Conservation (phyloP, 1,284 basidiomycete genomes). For the Porphyrellus sp. region DNA sequence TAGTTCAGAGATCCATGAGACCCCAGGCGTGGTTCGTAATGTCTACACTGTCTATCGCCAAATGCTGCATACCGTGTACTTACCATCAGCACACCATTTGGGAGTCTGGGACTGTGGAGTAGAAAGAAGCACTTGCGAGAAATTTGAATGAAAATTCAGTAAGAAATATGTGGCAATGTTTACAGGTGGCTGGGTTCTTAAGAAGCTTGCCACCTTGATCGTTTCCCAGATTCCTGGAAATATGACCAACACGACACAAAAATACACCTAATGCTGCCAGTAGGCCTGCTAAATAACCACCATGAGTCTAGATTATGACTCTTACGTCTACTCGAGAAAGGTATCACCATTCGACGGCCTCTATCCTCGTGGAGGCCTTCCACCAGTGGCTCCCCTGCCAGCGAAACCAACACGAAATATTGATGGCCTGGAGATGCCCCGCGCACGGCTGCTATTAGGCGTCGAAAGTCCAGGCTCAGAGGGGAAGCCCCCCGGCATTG, state of each 20-base stretch:
- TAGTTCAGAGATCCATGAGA: slow-evolving; percentile 3
- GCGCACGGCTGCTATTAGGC: slow-evolving; percentile 5
- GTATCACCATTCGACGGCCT: slow-evolving; percentile 12
- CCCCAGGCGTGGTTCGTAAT: background rate
- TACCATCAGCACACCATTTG: background rate
- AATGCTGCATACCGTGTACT: background rate
- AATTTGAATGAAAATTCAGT: background rate
- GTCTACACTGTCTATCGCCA: background rate
- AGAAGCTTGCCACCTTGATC: slow-evolving; percentile 1
- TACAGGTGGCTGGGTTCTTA: background rate
- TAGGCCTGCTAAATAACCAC: background rate
- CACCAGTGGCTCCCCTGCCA: slow-evolving; percentile 25
- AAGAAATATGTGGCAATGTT: background rate
- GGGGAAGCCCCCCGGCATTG: slow-evolving; percentile 30
- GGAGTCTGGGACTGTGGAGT: background rate
- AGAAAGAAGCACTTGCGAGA: background rate
- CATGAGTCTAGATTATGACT: slow-evolving; percentile 1
- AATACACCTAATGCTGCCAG: background rate
- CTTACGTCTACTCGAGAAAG: slow-evolving; percentile 7
- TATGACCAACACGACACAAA: slow-evolving; percentile 20
- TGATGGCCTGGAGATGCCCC: slow-evolving; percentile 8
- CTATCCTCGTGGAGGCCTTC: slow-evolving; percentile 12
- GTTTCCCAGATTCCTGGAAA: slow-evolving; percentile 13
- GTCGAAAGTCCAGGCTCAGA: slow-evolving; percentile 14
- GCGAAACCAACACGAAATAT: slow-evolving; percentile 34